Percentiles rank a stretch among this genome's conserved stretches.
These are phyloP conservation scores for Pezicula rhizophila DNA, from an alignment of 2,329 filamentous ascomycete genomes.

Conservation along the genomic window DNA sequence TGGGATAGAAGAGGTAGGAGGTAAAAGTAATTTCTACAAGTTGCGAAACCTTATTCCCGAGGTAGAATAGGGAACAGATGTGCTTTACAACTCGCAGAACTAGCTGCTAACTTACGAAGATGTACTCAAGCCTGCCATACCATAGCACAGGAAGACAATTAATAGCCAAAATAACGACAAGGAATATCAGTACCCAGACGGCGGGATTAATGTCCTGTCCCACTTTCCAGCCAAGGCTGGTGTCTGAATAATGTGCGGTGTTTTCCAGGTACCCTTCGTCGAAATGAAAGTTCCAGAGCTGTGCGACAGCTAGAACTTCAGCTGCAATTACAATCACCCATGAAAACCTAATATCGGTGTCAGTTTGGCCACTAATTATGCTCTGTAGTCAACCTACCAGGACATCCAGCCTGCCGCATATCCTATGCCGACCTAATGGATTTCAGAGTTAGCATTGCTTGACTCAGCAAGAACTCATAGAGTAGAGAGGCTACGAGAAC, in stretches of 20 bases:
- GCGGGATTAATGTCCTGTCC: constrained; percentile 27
- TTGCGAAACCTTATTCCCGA: too few species aligned
- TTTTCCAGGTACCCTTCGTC: constrained; percentile 25
- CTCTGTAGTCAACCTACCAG: constrained; percentile 25
- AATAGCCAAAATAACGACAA: constrained; percentile 27
- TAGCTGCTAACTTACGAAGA: constrained; percentile 32
- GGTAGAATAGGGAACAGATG: too few species aligned
- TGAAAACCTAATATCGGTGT: constrained; percentile 23
- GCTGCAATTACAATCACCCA: constrained; percentile 28
- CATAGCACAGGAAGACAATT: constrained; percentile 31
- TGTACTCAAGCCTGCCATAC: constrained; percentile 57
- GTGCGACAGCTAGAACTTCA: constrained; percentile 33
- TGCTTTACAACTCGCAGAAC: too few species aligned
- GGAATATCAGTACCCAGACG: constrained; percentile 31
- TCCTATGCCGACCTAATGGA: constrained; percentile 4
- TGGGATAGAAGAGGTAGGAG: too few species aligned
- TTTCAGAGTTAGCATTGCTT: too few species aligned
- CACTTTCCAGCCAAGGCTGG: constrained; percentile 23
- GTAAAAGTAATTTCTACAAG: too few species aligned
- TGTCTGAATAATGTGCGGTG: constrained; percentile 27
- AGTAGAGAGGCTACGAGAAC: too few species aligned
- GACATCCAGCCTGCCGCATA: constrained; percentile 32
- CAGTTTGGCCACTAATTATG: not conserved
- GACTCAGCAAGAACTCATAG: too few species aligned
- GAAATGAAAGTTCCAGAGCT: constrained; percentile 35